Base-by-base conservation (phyloP, 2,329 filamentous ascomycete species). In the Emydomyces testavorans region DNA sequence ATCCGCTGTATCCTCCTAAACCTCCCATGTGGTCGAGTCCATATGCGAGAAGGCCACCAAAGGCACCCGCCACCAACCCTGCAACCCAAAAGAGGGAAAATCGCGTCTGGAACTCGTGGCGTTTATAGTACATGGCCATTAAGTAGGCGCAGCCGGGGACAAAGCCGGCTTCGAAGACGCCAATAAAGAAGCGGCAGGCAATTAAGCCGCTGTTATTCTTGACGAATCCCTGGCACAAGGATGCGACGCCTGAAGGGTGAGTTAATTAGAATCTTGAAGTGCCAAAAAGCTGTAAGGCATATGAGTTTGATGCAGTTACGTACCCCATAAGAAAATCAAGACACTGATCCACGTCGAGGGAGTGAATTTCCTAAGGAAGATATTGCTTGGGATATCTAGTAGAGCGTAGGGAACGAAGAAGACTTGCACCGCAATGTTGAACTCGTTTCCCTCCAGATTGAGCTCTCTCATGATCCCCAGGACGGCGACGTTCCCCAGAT, bases 91-190 rank as follows among this genome's bases (percentile, higher is more conserved):
- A 81, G 4, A 80, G 65, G 3, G 76, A 74, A 35, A 80, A 72
- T 2, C 77, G 67, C 44, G 73, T 78, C 46, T 78, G 75, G 36
- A 74, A 65, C 57, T 81, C 77, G 40, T 75, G 10, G n/a, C 74
- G 66, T 50, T 75, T 77, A 52, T 81, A 82, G 76, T 78, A 82
- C 68, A 78, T 78, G 0, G 74, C 76, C 2, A 80, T 64, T 49
- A 79, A 76, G 56, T 76, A 79, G 24, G 75, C 69, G 8, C 77
- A 67, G 3, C 71, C 73, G 0, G 74, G 75, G 50, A 75, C 73
- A 39, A 77, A 70, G 4, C 72, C 73, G 31, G 68, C 70, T 51
- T 78, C 75, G 10, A 69, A 64, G 13, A 77, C 57, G 15, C 75
- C 75, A 2, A 78, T 62, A 38, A 75, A 67, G 54, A 76, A 70